Conservation (phyloP, 257 asterid genomes). For the Misopates orontium region DNA sequence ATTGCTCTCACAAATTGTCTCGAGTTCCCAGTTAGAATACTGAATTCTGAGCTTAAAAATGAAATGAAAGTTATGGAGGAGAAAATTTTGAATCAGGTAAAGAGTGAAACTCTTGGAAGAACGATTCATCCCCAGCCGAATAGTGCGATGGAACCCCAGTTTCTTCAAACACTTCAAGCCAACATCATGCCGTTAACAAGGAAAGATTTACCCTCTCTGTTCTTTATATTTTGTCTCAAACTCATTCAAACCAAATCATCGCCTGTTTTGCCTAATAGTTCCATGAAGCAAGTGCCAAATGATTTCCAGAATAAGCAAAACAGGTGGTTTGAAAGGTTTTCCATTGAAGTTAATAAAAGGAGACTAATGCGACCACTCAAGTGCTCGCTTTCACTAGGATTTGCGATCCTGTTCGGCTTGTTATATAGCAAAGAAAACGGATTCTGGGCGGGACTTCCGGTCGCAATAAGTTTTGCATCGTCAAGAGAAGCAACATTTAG, state of each 20-base stretch:
- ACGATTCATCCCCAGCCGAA: slow-evolving; percentile 49
- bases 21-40: slow-evolving; percentile 36
- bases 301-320: slow-evolving; percentile 19
- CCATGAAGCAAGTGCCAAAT: slow-evolving; percentile 22
- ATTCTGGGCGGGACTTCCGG: slow-evolving; percentile 79
- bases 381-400: slow-evolving; percentile 68
- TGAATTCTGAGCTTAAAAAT: slow-evolving; percentile 36
- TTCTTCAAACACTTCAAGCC: slow-evolving; percentile 53
- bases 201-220: slow-evolving; percentile 52
- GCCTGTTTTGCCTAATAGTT: not conserved
- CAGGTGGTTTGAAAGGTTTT: slow-evolving; percentile 24
- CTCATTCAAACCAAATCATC: slow-evolving; percentile 48
- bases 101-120: slow-evolving; percentile 38
- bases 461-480: slow-evolving; percentile 67
- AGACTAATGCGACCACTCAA: slow-evolving; percentile 67
- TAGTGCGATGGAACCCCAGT: slow-evolving; percentile 30
- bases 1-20: slow-evolving; percentile 44
- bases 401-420: slow-evolving; percentile 62
- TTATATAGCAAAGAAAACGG: slow-evolving; percentile 68
- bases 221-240: slow-evolving; percentile 68
- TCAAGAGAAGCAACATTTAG: slow-evolving; percentile 74
- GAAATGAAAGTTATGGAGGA: slow-evolving; percentile 32
- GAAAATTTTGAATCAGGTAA: slow-evolving; percentile 43
- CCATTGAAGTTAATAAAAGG: slow-evolving; percentile 30
- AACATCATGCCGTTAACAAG: slow-evolving; percentile 25